These are phyloP conservation scores for Heimioporus sp. DNA, from an alignment of 768 basidiomycete genomes.

Conservation along the genomic window DNA sequence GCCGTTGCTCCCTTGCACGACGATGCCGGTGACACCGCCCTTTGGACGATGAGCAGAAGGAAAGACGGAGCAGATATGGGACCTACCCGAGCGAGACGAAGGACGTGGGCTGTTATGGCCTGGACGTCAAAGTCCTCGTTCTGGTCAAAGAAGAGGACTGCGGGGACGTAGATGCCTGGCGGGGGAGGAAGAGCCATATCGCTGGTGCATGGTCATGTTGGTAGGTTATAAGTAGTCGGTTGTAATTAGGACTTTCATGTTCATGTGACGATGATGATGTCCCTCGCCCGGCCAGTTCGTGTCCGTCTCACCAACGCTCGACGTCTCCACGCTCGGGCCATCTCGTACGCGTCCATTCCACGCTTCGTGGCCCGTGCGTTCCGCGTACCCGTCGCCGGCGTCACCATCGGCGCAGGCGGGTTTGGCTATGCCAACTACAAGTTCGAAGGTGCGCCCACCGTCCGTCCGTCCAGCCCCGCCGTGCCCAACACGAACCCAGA, in stretches of 20 bases:
- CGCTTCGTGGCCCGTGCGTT: slow-evolving; percentile 85
- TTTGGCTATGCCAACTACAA: slow-evolving; percentile 96
- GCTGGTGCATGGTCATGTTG: too few relatives aligned
- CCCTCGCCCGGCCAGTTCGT: too few relatives aligned
- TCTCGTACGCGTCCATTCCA: slow-evolving; percentile 90
- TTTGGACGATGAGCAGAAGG: slow-evolving; percentile 29
- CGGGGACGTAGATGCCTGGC: slow-evolving; percentile 73
- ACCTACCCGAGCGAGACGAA: slow-evolving; percentile 66
- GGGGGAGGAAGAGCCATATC: slow-evolving; percentile 46
- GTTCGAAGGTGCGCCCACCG: slow-evolving; percentile 73
- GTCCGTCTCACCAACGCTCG: slow-evolving; percentile 26
- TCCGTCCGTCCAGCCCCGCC: background rate
- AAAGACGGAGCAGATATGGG: slow-evolving; percentile 2
- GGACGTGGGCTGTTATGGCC: slow-evolving; percentile 65
- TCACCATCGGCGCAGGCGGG: slow-evolving; percentile 86
- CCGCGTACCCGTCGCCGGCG: slow-evolving; percentile 83
- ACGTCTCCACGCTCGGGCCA: slow-evolving; percentile 68
- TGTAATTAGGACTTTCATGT: too few relatives aligned
- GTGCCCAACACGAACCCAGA: slow-evolving; percentile 42
- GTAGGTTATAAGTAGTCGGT: too few relatives aligned
- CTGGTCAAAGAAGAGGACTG: slow-evolving; percentile 69
- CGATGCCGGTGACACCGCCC: slow-evolving; percentile 72
- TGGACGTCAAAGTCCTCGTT: slow-evolving; percentile 69
- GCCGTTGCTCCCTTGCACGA: slow-evolving; percentile 74
- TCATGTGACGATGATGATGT: too few relatives aligned